These are phyloP conservation scores for Incumbomyces delicatus DNA, from an alignment of 2,329 filamentous ascomycete species.

Conservation along the genomic window DNA sequence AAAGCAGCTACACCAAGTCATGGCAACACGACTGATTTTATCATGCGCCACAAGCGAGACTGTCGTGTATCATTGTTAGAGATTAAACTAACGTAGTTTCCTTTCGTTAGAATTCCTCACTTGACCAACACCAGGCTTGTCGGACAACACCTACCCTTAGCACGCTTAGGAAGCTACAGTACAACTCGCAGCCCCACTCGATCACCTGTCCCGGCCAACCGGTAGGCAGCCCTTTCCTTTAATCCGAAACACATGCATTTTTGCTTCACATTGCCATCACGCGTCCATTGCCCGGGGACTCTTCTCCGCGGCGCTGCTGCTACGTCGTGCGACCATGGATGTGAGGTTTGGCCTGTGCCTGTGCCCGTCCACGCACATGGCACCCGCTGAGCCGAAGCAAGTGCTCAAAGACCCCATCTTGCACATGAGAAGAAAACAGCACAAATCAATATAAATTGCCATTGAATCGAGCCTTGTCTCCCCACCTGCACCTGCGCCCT, in stretches of 20 bases:
- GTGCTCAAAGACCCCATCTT: no score
- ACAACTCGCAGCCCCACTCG: not conserved
- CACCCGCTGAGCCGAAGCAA: not conserved
- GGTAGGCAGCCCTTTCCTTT: constrained; percentile 16
- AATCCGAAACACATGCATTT: constrained; percentile 14
- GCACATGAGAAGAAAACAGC: no score
- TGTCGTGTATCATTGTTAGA: no score
- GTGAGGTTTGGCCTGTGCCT: not conserved
- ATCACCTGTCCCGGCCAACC: not conserved
- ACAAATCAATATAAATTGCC: not conserved
- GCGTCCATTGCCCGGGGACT: not conserved
- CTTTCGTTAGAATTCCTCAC: no score
- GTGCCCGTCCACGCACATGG: not conserved
- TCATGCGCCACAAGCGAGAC: no score
- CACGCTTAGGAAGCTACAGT: no score
- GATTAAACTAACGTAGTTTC: no score
- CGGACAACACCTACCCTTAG: no score
- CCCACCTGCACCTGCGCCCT: not conserved
- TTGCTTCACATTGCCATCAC: not conserved
- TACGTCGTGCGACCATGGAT: not conserved
- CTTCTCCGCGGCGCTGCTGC: constrained; percentile 1
- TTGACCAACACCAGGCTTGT: no score
- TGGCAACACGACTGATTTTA: no score
- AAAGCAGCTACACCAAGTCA: no score
- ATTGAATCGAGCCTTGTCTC: not conserved